Evolutionary conservation across 495 filamentous ascomycete species (phyloP), one percentile per base, ranked within the genome.

Genomic region (Aspergillus cristatus): DNA sequence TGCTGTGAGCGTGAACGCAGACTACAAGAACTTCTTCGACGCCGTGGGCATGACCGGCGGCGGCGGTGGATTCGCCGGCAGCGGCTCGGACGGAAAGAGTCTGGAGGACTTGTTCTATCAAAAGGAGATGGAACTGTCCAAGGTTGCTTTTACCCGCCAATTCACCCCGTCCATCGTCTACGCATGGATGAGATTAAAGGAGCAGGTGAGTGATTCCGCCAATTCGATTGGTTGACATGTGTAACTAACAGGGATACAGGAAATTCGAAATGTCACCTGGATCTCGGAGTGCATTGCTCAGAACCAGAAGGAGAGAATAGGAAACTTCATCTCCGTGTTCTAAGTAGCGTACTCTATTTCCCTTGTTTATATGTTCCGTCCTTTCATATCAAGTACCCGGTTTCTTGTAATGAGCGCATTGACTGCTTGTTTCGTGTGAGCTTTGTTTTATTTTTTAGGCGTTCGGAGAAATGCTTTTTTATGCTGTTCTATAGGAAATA

Each of bases 241-340:
- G 40, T 41, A 45, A 31, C 54, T 64, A 41, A 70, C 33, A 14
- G 8, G n/a, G 14, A 17, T 14, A 12, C 42, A 94, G 91, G 91
- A 99, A 82, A 94, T 97, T 57, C 84, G 91, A 28, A 99, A 99
- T 54, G 91, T 99, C 53, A 97, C 90, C 32, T 99, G 91, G 91
- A 99, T 99, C 54, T 80, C 93, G 7, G 91, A 99, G 62, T 99
- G 91, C 65, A 99, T 99, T 76, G 91, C 91, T 33, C 91, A 99
- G 65, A 94, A 94, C 70, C 91, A 99, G 71, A 99, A 97, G 68
- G 91, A 99, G 62, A 77, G 91, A 58, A 97, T 99, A 55, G 79
- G 81, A 47, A 99, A 96, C 60, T 99, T 95, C 62, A 97, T 98
- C 55, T 95, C 87, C 63, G 89, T 97, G 42, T 94, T 97, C 54